Percentiles rank a stretch among this genome's conserved stretches.
Conservation (phyloP, 2,329 filamentous ascomycete genomes). For the Paecilomyces dactylethromorphus region DNA sequence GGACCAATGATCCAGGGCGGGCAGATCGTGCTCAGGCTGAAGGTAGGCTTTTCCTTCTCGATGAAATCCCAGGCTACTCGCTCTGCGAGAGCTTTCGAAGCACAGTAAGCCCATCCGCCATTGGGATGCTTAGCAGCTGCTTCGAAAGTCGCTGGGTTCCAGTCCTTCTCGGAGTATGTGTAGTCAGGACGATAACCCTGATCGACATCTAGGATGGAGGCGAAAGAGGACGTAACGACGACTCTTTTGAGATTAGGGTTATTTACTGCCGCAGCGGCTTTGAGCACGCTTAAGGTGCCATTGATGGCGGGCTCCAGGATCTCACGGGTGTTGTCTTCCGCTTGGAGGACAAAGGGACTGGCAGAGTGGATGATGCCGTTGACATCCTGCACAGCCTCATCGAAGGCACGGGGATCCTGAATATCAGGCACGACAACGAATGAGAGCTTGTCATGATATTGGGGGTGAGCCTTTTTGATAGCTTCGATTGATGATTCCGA, state of each 20-base stretch:
- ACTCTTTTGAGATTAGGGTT: constrained; percentile 62
- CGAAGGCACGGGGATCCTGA: constrained; percentile 36
- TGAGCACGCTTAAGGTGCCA: constrained; percentile 53
- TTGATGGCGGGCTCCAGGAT: constrained; percentile 41
- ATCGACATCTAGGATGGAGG: constrained; percentile 38
- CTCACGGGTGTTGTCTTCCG: constrained; percentile 27
- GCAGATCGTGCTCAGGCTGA: constrained; percentile 52
- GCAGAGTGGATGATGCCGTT: constrained; percentile 56
- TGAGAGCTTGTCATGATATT: constrained; percentile 37
- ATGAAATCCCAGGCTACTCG: constrained; percentile 57
- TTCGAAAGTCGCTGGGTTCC: constrained; percentile 28
- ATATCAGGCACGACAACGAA: constrained; percentile 65
- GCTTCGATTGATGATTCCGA: constrained; percentile 18
- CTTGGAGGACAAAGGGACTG: constrained; percentile 62
- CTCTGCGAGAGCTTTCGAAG: constrained; percentile 28
- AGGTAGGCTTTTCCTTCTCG: constrained; percentile 44
- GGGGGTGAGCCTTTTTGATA: background rate
- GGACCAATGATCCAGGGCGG: constrained; percentile 57
- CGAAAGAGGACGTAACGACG: constrained; percentile 60
- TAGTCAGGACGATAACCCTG: background rate
- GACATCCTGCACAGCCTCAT: constrained; percentile 48
- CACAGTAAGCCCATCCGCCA: background rate
- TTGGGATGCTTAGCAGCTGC: constrained; percentile 16
- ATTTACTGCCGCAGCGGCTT: constrained; percentile 46
- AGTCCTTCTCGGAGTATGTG: constrained; percentile 16